These are phyloP conservation scores for Phaeophleospora eucalypticola DNA, from an alignment of 2,329 filamentous ascomycete genomes.

Conservation along the genomic window DNA sequence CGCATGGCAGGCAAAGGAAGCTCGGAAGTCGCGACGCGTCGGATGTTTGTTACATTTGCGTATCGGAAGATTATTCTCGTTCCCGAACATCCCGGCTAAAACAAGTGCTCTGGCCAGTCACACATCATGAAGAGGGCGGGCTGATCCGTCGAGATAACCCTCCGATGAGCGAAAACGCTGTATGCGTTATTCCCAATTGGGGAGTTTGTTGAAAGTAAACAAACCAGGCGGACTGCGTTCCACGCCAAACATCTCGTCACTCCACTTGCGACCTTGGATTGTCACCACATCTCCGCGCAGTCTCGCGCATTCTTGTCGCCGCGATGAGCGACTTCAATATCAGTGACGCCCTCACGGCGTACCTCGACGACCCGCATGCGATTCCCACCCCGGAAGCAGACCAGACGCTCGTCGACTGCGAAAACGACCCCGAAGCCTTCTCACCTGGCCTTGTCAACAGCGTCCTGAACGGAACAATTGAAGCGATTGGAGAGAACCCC, in stretches of 20 bases:
- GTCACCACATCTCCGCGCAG: constrained; percentile 2
- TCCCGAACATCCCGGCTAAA: too few relatives aligned
- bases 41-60: too few relatives aligned
- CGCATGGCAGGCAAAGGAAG: not conserved
- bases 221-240: not conserved
- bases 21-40: not conserved
- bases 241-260: not conserved
- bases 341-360: constrained; percentile 92
- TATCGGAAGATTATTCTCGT: too few relatives aligned
- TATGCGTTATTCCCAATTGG: too few relatives aligned
- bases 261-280: not conserved
- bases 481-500: constrained; percentile 85
- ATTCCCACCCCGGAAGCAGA: constrained; percentile 86
- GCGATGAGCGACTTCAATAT: constrained; percentile 83
- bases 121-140: too few relatives aligned
- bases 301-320: constrained; percentile 31
- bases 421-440: constrained; percentile 82
- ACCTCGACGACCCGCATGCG: constrained; percentile 84
- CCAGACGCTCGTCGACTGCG: constrained; percentile 78
- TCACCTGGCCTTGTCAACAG: constrained; percentile 75
- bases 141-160: too few relatives aligned
- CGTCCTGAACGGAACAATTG: constrained; percentile 85
- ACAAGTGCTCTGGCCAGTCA: too few relatives aligned
- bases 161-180: too few relatives aligned
- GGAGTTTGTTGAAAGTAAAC: too few relatives aligned